phyloP scores from a whole-genome alignment of 768 basidiomycete genomes.

The Udeniomyces megalosporus region DNA sequence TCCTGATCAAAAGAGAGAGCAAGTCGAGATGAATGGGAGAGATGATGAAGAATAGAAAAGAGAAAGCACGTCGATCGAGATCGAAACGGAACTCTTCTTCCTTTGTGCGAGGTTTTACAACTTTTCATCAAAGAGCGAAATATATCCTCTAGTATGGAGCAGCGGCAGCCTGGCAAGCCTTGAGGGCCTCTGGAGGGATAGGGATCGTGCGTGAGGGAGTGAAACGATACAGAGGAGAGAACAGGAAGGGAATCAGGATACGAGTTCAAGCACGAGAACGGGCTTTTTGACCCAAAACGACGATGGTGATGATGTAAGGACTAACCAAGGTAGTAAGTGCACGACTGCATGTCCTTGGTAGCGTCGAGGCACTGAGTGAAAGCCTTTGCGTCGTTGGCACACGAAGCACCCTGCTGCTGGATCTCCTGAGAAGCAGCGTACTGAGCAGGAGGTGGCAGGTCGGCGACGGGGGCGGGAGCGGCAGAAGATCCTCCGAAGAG shows the following conservation, averaged over 20 bases:
- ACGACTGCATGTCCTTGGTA: slow-evolving; percentile 45
- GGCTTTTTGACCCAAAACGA: background rate
- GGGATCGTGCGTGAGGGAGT: too few species aligned
- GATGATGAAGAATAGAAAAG: too few species aligned
- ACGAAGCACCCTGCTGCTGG: slow-evolving; percentile 40
- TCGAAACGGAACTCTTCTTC: too few species aligned
- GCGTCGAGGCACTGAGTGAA: slow-evolving; percentile 74
- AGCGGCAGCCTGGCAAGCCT: slow-evolving; percentile 15
- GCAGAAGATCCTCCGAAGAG: slow-evolving; percentile 54
- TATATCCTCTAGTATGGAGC: slow-evolving; percentile 14
- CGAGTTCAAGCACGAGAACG: background rate
- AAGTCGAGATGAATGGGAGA: too few species aligned
- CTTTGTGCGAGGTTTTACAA: too few species aligned
- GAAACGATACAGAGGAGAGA: background rate
- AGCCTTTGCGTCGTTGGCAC: slow-evolving; percentile 70
- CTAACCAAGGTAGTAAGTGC: slow-evolving; percentile 58
- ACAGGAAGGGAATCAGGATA: background rate
- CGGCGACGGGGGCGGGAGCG: slow-evolving; percentile 34
- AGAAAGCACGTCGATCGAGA: too few species aligned
- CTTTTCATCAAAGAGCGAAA: too few species aligned
- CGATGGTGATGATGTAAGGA: background rate
- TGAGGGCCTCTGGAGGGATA: slow-evolving; percentile 8
- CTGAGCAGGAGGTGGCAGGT: slow-evolving; percentile 38
- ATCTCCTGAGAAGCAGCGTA: slow-evolving; percentile 16
- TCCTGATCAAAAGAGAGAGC: too few species aligned